A percentile compares a stretch with the other conserved stretches of the same genome.
phyloP scores from a whole-genome alignment of 2,329 filamentous ascomycete genomes.

The Colletotrichum orchidophilum region DNA sequence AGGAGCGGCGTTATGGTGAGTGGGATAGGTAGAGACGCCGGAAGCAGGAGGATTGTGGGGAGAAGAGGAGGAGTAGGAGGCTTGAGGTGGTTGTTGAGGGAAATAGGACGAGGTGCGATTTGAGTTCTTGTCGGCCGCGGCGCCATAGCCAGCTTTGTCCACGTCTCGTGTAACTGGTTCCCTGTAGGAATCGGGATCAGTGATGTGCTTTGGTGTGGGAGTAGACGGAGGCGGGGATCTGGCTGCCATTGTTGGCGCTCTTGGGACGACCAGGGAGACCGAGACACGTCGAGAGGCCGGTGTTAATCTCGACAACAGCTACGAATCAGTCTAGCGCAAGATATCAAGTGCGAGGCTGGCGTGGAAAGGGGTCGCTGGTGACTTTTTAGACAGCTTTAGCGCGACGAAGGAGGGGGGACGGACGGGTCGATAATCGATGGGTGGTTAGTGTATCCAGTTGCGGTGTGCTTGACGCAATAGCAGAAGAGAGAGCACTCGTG shows the following conservation, averaged over 20 bases:
- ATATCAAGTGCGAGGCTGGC: background rate
- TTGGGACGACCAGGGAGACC: conserved; percentile 3
- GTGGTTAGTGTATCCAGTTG: conserved; percentile 14
- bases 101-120: conserved; percentile 29
- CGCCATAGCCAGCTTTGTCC: background rate
- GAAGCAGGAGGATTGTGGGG: background rate
- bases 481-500: background rate
- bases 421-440: background rate
- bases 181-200: conserved; percentile 15
- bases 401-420: background rate
- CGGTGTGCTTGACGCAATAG: conserved; percentile 25
- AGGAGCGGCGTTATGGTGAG: background rate
- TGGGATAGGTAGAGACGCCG: background rate
- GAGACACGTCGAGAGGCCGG: background rate
- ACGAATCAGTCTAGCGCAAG: conserved; percentile 5
- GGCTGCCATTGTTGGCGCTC: conserved; percentile 16
- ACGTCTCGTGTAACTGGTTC: conserved; percentile 3
- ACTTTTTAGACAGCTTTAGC: conserved; percentile 14
- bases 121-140: conserved; percentile 14
- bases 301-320: background rate
- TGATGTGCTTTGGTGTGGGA: conserved; percentile 2
- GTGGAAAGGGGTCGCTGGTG: background rate
- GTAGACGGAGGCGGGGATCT: conserved; percentile 26
- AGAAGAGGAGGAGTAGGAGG: background rate
- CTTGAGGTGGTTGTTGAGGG: conserved; percentile 18